These are phyloP conservation scores for Apostasia shenzhenica DNA, from an alignment of 106 monocot species.

Conservation along the genomic window DNA sequence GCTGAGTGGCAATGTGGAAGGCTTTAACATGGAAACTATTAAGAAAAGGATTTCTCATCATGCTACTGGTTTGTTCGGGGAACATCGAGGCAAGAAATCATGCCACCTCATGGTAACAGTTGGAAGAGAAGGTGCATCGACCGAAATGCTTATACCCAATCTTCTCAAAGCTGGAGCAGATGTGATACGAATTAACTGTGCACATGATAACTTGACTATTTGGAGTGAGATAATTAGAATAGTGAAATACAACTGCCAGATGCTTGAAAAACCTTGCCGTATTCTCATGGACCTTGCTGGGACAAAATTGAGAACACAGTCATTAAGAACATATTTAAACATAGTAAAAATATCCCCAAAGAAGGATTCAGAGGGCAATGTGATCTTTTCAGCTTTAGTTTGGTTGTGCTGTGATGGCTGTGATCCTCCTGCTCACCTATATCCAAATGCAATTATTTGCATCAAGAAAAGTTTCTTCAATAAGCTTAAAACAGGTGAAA, in stretches of 20 bases:
- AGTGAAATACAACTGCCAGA: constrained; percentile 22
- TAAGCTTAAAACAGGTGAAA: constrained; percentile 18
- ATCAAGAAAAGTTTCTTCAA: constrained; percentile 23
- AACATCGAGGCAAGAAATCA: constrained; percentile 6
- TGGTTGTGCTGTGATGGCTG: constrained; percentile 25
- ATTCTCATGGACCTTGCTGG: constrained; percentile 53
- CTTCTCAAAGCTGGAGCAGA: constrained; percentile 26
- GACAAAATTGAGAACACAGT: constrained; percentile 33
- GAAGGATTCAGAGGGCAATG: constrained; percentile 23
- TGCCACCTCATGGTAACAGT: constrained; percentile 31
- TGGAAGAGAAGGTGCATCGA: constrained; percentile 23
- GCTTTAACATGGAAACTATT: constrained; percentile 16
- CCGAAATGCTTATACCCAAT: constrained; percentile 22
- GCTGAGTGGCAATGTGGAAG: constrained; percentile 5
- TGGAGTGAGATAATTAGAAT: constrained; percentile 32
- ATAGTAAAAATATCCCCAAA: constrained; percentile 26
- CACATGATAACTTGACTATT: constrained; percentile 24
- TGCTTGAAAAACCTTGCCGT: constrained; percentile 37
- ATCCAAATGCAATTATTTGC: constrained; percentile 18
- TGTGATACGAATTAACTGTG: constrained; percentile 29
- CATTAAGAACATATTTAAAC: constrained; percentile 10
- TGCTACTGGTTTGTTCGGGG: constrained; percentile 15
- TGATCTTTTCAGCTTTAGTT: constrained; percentile 21
- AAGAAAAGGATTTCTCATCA: constrained; percentile 10
- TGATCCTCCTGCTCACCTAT: constrained; percentile 23